A percentile compares a stretch with the other conserved stretches of the same genome.
These are phyloP conservation scores for Colletotrichum sp. DNA, from an alignment of 2,329 filamentous ascomycete species.

Conservation along the genomic window DNA sequence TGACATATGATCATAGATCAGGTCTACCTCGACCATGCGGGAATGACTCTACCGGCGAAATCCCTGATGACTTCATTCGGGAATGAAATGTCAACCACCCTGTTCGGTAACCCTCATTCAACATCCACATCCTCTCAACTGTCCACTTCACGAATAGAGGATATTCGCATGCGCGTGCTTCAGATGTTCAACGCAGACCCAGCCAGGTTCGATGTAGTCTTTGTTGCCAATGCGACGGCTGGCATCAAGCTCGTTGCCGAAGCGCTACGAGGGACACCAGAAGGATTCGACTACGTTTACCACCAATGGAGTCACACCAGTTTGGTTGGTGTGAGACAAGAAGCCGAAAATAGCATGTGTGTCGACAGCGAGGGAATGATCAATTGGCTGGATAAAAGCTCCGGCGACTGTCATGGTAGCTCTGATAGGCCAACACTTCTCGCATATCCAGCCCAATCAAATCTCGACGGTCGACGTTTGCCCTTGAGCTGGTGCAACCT, in stretches of 20 bases:
- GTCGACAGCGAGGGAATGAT: conserved; percentile 25
- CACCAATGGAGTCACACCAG: conserved; percentile 68
- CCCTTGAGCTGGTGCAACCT: conserved; percentile 65
- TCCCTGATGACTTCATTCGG: conserved; percentile 63
- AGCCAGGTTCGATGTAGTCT: conserved; percentile 65
- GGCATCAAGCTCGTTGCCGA: conserved; percentile 68
- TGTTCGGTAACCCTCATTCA: conserved; percentile 76
- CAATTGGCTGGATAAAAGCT: background rate
- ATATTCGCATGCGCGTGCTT: conserved; percentile 50
- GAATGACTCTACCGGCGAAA: conserved; percentile 62
- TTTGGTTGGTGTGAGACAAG: conserved; percentile 72
- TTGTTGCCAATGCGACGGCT: conserved; percentile 66
- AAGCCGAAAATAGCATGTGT: conserved; percentile 56
- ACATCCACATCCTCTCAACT: conserved; percentile 33
- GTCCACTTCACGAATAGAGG: background rate
- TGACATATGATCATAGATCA: background rate
- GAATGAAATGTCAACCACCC: conserved; percentile 55
- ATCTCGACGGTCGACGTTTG: conserved; percentile 83
- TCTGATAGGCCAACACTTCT: conserved; percentile 54
- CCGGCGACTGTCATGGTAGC: conserved; percentile 28
- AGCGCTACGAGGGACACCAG: conserved; percentile 58
- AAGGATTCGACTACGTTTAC: conserved; percentile 64
- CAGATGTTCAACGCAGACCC: conserved; percentile 62
- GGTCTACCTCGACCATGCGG: conserved; percentile 64
- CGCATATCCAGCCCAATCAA: conserved; percentile 90